Base-by-base conservation (phyloP, 805 yeast genomes). In the Diddensiella santjacobensis region DNA sequence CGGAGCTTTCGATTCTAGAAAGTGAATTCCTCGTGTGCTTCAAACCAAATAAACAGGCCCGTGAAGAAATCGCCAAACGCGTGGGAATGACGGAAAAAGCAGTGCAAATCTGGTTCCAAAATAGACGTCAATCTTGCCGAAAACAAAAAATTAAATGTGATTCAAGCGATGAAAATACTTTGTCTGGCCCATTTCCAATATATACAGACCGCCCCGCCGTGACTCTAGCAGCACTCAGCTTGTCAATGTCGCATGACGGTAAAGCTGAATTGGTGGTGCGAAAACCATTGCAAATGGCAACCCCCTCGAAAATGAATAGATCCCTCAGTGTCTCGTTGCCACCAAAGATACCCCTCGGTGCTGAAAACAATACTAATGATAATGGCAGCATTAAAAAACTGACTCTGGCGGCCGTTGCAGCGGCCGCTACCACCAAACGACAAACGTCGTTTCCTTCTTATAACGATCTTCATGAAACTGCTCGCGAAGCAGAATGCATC, bases 91-190 rank as follows among this genome's bases (percentile, higher is more conserved):
- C 91, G n/a, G 97, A 91, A 67, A 90, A 90, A 66, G 96, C 97
- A 1, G 96, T 93, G 33, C 99, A 93, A 71, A 88, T 91, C 54
- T 93, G 99, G 99, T 93, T 93, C 70, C 99, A 93, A 70, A 93
- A 93, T 68, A 86, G 81, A 66, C 79, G 99, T 15, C 56, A 53
- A 43, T 52, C 54, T 15, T 37, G 30, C 19, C 41, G 53, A n/a
- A 46, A 45, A 29, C 51, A 40, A 33, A 46, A 43, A 38, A 22
- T 48, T 17, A 42, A 43, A 24, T 22, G 17, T 38, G 51, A 48
- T 33, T 36, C 18, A 15, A 17, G 8, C 18, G 15, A 10, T 17
- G 20, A 35, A 15, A 8, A 35, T 17, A 15, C 17, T 17, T 8
- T 35, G 6, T 10, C 18, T n/a, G 18, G 17, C 8, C 20, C 38